Percentiles rank a stretch among this genome's conserved stretches.
These are phyloP conservation scores for Colletotrichum sp. DNA, from an alignment of 2,329 filamentous ascomycete species.

Conservation along the genomic window DNA sequence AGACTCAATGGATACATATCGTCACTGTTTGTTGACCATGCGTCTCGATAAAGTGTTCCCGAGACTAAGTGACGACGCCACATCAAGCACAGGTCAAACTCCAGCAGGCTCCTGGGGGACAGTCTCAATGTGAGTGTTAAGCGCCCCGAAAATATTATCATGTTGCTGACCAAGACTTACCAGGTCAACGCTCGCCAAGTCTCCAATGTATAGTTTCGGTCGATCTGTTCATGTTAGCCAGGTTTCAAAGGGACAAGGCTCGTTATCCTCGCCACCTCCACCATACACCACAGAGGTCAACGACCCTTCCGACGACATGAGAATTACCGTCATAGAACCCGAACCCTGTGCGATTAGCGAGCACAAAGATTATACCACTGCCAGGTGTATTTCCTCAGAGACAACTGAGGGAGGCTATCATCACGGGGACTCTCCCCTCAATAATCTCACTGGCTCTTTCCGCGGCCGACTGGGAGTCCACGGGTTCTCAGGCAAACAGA, in stretches of 20 bases:
- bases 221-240: not conserved
- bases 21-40: slow-evolving; percentile 38
- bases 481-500: not conserved
- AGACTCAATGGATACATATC: slow-evolving; percentile 57
- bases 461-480: not conserved
- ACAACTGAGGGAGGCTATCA: not conserved
- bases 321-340: not conserved
- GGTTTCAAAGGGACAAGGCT: not conserved
- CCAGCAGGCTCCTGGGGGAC: not conserved
- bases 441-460: not conserved
- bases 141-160: not conserved
- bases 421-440: not conserved
- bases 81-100: not conserved
- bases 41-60: slow-evolving; percentile 51
- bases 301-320: not conserved
- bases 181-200: not conserved
- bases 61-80: slow-evolving; percentile 35
- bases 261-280: not conserved
- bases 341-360: not conserved
- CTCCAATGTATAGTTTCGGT: not conserved
- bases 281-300: not conserved
- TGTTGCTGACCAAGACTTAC: not conserved
- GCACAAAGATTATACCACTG: not conserved
- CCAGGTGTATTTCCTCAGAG: not conserved
- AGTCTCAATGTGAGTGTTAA: not conserved